phyloP scores from a whole-genome alignment of 2,329 filamentous ascomycete species.

The Pyrenochaeta sp. region DNA sequence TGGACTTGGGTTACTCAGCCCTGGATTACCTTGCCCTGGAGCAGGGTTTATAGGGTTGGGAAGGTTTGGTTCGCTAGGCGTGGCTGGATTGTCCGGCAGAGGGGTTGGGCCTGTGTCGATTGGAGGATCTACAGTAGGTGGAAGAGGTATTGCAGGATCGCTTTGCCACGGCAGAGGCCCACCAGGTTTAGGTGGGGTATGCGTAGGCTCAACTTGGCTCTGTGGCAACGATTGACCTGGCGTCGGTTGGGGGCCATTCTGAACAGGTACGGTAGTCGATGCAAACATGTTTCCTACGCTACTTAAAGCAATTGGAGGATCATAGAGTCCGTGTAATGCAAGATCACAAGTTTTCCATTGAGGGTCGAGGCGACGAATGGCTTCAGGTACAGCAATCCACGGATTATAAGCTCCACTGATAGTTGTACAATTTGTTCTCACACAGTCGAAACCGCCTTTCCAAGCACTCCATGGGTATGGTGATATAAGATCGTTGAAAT shows the following conservation, averaged over 20 bases:
- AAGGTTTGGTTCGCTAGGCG: not conserved
- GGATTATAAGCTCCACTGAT: constrained; percentile 23
- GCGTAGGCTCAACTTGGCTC: constrained; percentile 12
- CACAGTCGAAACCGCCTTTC: constrained; percentile 15
- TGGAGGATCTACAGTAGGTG: not conserved
- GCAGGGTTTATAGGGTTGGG: constrained; percentile 1
- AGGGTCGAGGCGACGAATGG: constrained; percentile 24
- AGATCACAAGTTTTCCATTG: constrained; percentile 27
- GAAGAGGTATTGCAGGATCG: not conserved
- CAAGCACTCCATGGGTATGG: constrained; percentile 25
- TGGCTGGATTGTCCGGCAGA: not conserved
- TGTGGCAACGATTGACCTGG: constrained; percentile 32
- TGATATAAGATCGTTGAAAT: constrained; percentile 16
- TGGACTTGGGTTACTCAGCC: not conserved
- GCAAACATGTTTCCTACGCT: constrained; percentile 24
- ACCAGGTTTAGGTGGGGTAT: constrained; percentile 7
- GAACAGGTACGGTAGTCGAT: constrained; percentile 11
- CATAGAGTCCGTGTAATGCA: constrained; percentile 20
- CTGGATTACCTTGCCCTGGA: not conserved
- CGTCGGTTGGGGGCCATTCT: constrained; percentile 1
- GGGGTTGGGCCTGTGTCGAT: not conserved
- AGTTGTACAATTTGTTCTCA: constrained; percentile 10
- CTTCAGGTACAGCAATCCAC: constrained; percentile 20
- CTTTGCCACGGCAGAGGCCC: constrained; percentile 4
- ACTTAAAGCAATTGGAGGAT: constrained; percentile 19